Conservation (phyloP, 352 stramenopile species). For the Phytophthora fragariaefolia region DNA sequence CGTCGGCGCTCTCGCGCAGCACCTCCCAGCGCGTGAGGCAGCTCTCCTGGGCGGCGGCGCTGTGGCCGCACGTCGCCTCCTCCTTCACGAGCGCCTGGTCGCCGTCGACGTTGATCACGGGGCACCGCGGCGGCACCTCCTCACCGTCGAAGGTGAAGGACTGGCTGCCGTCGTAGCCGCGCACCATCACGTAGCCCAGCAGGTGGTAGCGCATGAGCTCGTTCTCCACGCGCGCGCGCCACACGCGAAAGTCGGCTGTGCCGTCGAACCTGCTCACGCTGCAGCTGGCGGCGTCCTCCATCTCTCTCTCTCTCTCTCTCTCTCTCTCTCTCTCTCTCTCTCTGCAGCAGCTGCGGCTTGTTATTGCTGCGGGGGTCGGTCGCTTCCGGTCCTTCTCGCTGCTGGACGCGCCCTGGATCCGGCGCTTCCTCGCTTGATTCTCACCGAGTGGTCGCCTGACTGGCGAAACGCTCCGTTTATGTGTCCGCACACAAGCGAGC, state of each 20-base stretch:
- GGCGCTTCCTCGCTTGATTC: background rate
- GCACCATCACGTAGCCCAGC: conserved; percentile 54
- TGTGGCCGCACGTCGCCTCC: conserved; percentile 18
- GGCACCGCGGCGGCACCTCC: conserved; percentile 43
- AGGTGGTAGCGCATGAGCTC: conserved; percentile 61
- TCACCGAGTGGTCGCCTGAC: background rate
- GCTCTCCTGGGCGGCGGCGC: conserved; percentile 2
- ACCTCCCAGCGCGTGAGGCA: conserved; percentile 48
- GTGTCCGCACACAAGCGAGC: background rate
- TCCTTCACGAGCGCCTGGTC: conserved; percentile 30
- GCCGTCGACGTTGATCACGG: conserved; percentile 32
- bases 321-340: background rate
- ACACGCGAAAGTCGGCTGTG: conserved; percentile 53
- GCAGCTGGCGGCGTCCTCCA: conserved; percentile 23
- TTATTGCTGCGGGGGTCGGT: too few species aligned
- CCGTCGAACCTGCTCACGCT: conserved; percentile 48
- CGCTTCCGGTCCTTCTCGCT: too few species aligned
- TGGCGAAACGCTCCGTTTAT: background rate
- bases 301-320: conserved; percentile 7
- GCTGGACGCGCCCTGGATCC: too few species aligned
- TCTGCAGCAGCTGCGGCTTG: background rate
- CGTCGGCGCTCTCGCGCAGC: conserved; percentile 48
- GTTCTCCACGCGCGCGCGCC: conserved; percentile 55
- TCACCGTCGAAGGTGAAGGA: conserved; percentile 52
- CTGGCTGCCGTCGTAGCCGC: conserved; percentile 55